Evolutionary conservation across 495 filamentous ascomycete species (phyloP), one percentile per base, ranked within the genome.

Genomic region (Penicillium subrubescens): DNA sequence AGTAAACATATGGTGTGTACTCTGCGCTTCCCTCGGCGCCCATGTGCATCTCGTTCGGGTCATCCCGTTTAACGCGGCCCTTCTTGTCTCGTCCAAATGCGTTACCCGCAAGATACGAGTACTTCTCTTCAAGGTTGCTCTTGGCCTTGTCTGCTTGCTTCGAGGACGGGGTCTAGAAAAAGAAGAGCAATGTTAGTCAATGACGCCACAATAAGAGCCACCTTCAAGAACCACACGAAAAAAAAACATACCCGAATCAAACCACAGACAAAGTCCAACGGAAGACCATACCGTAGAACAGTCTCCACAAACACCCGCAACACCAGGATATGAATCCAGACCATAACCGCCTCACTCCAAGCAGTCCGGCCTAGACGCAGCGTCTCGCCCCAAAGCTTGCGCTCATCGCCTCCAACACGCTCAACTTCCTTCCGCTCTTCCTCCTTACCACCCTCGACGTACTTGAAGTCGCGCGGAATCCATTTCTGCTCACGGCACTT

Each of bases 301-400:
- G 93, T 97, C 83, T 99, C 95, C 21, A 99, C 95, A 76, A 97
- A 99, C 41, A 99, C 93, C 48, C 95, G 83, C 65, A 99, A 80
- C 6, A 94, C 90, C 72, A 97, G 82, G 17, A 95, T 91, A 75
- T 98, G 96, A 12, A 93, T 81, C 94, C 92, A 96, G 60, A 93
- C 89, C 93, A 97, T 97, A 63, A 96, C 92, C 54, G 88, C 87
- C 75, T 99, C 96, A 67, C 93, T 93, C 86, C 94, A 98, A 31
- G 91, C 92, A 23, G 91, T 96, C 64, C 92, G 83, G 8, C 89
- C 92, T 54, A 97, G 81, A 55, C 92, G 82, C 71, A 99, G 74
- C n/a, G 93, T 93, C 79, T 98, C 93, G 4, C 90, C 91, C 88
- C 91, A 95, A 5, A 96, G 79, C 79, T 93, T 96, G 73, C 87